phyloP scores from a whole-genome alignment of 2,329 filamentous ascomycete genomes.

The Ascochyta fabae region DNA sequence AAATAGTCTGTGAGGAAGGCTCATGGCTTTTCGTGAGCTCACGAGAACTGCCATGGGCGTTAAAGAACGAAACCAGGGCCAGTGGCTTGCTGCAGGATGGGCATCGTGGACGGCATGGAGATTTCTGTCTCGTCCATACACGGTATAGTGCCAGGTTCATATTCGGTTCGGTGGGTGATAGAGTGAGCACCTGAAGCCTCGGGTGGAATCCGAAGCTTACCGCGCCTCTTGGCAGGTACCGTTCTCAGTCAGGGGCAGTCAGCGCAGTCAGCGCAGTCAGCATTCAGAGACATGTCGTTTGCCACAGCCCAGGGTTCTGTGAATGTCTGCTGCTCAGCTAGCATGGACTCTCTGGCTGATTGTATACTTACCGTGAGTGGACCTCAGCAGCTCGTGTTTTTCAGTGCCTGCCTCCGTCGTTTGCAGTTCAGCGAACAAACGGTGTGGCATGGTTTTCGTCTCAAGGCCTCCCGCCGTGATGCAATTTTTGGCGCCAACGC shows the following conservation, averaged over 20 bases:
- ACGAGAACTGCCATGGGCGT: not conserved
- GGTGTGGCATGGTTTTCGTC: slow-evolving; percentile 2
- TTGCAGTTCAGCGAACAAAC: not conserved
- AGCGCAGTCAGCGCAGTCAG: slow-evolving; percentile 6
- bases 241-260: slow-evolving; percentile 10
- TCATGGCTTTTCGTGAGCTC: not conserved
- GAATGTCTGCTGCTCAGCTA: not conserved
- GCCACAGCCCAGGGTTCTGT: not conserved
- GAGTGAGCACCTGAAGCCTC: slow-evolving; percentile 11
- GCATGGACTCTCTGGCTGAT: not conserved
- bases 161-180: slow-evolving; percentile 8
- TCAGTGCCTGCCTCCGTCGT: not conserved
- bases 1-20: not conserved
- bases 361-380: not conserved
- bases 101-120: slow-evolving; percentile 3
- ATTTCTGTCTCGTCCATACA: slow-evolving; percentile 2
- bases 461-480: slow-evolving; percentile 16
- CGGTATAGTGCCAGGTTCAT: slow-evolving; percentile 9
- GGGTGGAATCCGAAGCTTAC: slow-evolving; percentile 11
- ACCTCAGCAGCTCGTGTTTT: not conserved
- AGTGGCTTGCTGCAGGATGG: slow-evolving; percentile 14
- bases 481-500: slow-evolving; percentile 16
- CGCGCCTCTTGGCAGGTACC: slow-evolving; percentile 16
- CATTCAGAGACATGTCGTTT: not conserved
- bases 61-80: slow-evolving; percentile 3